A percentile compares a stretch with the other conserved stretches of the same genome.
phyloP scores from a whole-genome alignment of 202 grass and related monocot genomes.

The Saccharum hybrid region DNA sequence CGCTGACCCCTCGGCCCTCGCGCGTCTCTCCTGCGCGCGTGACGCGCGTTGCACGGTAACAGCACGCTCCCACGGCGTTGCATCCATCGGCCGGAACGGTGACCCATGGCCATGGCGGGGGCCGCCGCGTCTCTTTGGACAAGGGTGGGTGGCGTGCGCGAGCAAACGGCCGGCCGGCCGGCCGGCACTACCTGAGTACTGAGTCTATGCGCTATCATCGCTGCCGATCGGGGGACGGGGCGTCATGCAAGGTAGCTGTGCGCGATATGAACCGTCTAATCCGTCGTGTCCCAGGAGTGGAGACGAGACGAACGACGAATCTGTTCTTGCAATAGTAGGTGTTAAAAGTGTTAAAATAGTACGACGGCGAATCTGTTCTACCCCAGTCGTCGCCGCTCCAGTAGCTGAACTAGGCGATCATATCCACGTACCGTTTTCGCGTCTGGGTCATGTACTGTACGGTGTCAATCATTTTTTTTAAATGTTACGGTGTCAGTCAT shows the following conservation, averaged over 20 bases:
- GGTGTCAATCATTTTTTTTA: no score
- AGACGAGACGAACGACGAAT: background rate
- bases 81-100: no score
- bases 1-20: no score
- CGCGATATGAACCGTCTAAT: background rate
- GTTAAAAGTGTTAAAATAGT: background rate
- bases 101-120: background rate
- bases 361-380: background rate
- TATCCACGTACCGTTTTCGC: no score
- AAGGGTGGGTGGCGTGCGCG: background rate
- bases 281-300: slow-evolving; percentile 29
- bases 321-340: background rate
- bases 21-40: no score
- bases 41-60: no score
- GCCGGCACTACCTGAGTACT: background rate
- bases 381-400: background rate
- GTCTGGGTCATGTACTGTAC: no score
- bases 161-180: background rate
- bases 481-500: no score
- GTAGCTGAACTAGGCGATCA: background rate
- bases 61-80: background rate
- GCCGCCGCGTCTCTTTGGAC: background rate
- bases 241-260: slow-evolving; percentile 3
- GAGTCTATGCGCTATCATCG: no score
- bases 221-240: no score